Evolutionary conservation across 345 rosid genomes (phyloP), one percentile per base, ranked within the genome.

Genomic region (Dipteronia dyeriana): DNA sequence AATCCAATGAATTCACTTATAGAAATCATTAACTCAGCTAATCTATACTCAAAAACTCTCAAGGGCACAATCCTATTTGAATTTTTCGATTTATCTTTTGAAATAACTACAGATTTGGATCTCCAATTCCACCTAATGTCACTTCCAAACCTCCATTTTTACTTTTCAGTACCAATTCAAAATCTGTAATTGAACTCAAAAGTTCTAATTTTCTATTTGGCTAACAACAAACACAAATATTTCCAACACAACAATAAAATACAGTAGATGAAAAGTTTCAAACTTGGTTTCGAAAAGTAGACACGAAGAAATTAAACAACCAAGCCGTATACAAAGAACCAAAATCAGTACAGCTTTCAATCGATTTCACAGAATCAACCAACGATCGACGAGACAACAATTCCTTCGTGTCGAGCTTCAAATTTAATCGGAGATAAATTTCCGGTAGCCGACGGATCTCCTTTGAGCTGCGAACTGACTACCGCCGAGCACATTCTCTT

Each of bases 311-410:
- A 34, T 34, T 9, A 66, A 74, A 34, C 51, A 34, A 74, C 39
- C 57, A 57, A 70, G 83, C 89, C 78, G 72, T 74, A 74, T 82
- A 76, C 11, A 41, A 22, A 34, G 79, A 84, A 78, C 81, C 66
- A 66, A 80, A 84, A 57, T 79, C 75, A 65, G 75, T 78, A 75
- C 81, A 79, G 9, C 74, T 82, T 5, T 76, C 74, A 16, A 82
- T 81, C 1, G 83, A 82, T 61, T 78, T 78, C 68, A 51, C 78
- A 3, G 88, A 86, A 81, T 79, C 85, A 23, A 87, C 75, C 66
- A 88, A 69, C 2, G 81, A 66, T 19, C 26, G 26, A 47, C 85
- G 72, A 22, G 80, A 53, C 14, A 76, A 74, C 64, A 77, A 69
- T 22, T 85, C 80, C 5, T 38, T 43, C 1, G 78, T 78, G 11